phyloP scores from a whole-genome alignment of 1,284 basidiomycete species.

The Phlebopus sp. region DNA sequence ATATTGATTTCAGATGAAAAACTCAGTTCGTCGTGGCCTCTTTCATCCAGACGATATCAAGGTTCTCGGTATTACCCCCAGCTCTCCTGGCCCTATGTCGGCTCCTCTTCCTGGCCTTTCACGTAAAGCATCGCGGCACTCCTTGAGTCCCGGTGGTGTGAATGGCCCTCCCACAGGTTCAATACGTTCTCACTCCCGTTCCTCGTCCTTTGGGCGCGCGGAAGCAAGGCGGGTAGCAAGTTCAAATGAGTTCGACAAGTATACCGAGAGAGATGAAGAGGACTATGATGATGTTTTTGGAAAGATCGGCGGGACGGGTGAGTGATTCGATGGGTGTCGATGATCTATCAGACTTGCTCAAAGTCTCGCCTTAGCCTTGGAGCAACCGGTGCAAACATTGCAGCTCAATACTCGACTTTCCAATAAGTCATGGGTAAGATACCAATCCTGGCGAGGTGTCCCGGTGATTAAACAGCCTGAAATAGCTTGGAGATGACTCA shows the following conservation, averaged over 20 bases:
- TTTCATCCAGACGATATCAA: slow-evolving; percentile 89
- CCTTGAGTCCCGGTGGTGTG: slow-evolving; percentile 36
- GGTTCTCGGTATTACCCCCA: slow-evolving; percentile 51
- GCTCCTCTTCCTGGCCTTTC: slow-evolving; percentile 57
- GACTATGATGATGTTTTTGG: slow-evolving; percentile 93
- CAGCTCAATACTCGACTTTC: slow-evolving; percentile 83
- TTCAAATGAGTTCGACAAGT: slow-evolving; percentile 73
- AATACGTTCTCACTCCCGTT: slow-evolving; percentile 41
- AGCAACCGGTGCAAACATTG: slow-evolving; percentile 63
- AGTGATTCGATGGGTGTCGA: slow-evolving; percentile 25
- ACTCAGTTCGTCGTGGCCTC: slow-evolving; percentile 65
- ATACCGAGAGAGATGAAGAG: slow-evolving; percentile 81
- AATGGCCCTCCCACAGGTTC: slow-evolving; percentile 31
- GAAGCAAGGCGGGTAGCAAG: slow-evolving; percentile 54
- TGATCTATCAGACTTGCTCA: neutral
- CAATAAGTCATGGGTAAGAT: slow-evolving; percentile 79
- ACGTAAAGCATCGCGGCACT: slow-evolving; percentile 47
- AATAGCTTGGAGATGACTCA: slow-evolving; percentile 72
- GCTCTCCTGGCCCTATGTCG: slow-evolving; percentile 55
- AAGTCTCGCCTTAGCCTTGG: slow-evolving; percentile 42
- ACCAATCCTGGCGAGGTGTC: slow-evolving; percentile 4
- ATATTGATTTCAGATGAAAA: slow-evolving; percentile 53
- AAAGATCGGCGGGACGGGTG: slow-evolving; percentile 63
- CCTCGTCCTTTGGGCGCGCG: slow-evolving; percentile 63
- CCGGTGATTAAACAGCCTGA: neutral